These are phyloP conservation scores for Iodosphaeria phyllophila DNA, from an alignment of 2,329 filamentous ascomycete species.

Conservation along the genomic window DNA sequence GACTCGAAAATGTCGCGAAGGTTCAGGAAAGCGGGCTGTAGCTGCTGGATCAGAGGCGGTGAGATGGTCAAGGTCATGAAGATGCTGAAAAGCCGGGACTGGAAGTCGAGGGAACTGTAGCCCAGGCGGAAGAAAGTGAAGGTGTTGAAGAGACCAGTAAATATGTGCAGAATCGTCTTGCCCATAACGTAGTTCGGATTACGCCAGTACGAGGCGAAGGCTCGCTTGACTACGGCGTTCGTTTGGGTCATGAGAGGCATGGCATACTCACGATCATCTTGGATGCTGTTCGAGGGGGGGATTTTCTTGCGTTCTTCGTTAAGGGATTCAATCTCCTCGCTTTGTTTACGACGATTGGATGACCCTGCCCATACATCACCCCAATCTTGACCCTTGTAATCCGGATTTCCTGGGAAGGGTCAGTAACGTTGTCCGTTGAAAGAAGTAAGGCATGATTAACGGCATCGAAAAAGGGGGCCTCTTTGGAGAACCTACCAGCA, in stretches of 20 bases:
- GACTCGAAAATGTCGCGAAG: conserved; percentile 57
- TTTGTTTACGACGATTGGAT: conserved; percentile 23
- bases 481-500: conserved; percentile 11
- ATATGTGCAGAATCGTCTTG: conserved; percentile 53
- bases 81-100: conserved; percentile 58
- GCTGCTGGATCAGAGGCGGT: conserved; percentile 51
- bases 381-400: conserved; percentile 43
- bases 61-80: conserved; percentile 50
- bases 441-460: too few relatives aligned
- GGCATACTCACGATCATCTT: conserved; percentile 43
- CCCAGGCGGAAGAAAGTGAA: conserved; percentile 62
- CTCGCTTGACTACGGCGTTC: conserved; percentile 45
- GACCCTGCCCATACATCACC: conserved; percentile 39
- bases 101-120: conserved; percentile 46
- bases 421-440: too few relatives aligned
- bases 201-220: conserved; percentile 58
- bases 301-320: conserved; percentile 23
- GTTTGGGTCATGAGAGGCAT: conserved; percentile 45
- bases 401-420: conserved; percentile 38
- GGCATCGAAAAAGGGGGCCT: conserved; percentile 10
- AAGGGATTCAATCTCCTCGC: conserved; percentile 32
- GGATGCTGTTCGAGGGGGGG: conserved; percentile 17
- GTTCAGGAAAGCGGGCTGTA: conserved; percentile 61
- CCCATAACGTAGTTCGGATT: conserved; percentile 61
- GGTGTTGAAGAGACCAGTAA: conserved; percentile 60